Percentiles rank a stretch among this genome's conserved stretches.
Evolutionary conservation across 2,329 filamentous ascomycete genomes (phyloP).

Genomic region (Fusarium sublunatum): DNA sequence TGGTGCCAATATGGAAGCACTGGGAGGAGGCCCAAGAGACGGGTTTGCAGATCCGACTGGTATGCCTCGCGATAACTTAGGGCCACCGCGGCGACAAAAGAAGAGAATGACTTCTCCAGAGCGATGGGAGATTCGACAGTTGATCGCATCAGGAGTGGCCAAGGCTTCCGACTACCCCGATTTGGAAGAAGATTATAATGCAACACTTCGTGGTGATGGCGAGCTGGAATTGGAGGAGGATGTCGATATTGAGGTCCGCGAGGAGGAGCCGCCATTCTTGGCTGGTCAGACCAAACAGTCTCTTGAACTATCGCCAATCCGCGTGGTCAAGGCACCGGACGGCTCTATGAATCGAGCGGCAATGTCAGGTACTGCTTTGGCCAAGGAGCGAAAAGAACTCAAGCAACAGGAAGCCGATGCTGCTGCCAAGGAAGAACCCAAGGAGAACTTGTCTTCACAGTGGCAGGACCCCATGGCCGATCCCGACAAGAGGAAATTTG

Average conservation of each 20-base stretch:
- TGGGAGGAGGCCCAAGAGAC: constrained; percentile 73
- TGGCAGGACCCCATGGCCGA: constrained; percentile 98
- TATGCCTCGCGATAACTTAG: constrained; percentile 55
- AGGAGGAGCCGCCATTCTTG: constrained; percentile 96
- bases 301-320: constrained; percentile 91
- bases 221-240: constrained; percentile 95
- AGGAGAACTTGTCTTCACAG: constrained; percentile 86
- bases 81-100: constrained; percentile 69
- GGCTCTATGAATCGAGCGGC: constrained; percentile 97
- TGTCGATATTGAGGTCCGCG: constrained; percentile 94
- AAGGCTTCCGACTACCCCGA: constrained; percentile 95
- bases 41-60: constrained; percentile 62
- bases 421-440: constrained; percentile 77
- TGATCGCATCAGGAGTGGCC: constrained; percentile 94
- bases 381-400: constrained; percentile 89
- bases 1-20: constrained; percentile 87
- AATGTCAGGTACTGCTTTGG: constrained; percentile 88
- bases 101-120: constrained; percentile 98
- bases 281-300: constrained; percentile 97
- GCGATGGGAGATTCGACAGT: constrained; percentile 95
- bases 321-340: constrained; percentile 96
- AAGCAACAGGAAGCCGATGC: constrained; percentile 87
- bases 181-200: constrained; percentile 92
- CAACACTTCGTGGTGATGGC: constrained; percentile 84
- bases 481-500: constrained; percentile 87